Conservation (phyloP, 257 asterid genomes). For the Buddleja alternifolia region DNA sequence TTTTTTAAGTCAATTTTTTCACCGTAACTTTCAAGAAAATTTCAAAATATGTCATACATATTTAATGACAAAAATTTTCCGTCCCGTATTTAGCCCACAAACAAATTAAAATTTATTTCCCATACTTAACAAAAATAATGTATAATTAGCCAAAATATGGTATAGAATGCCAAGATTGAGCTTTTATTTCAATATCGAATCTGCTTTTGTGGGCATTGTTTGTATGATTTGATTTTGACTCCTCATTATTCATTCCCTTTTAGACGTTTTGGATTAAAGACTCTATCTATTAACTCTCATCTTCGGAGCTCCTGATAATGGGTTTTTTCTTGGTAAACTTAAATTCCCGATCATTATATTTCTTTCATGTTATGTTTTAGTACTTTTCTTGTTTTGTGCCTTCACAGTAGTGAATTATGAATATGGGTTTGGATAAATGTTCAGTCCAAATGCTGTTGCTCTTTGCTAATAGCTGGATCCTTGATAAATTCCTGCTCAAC, state of each 20-base stretch:
- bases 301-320: constrained; percentile 15
- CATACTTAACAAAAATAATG: too few species aligned
- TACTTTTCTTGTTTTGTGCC: not conserved
- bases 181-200: not conserved
- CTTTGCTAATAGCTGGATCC: not conserved
- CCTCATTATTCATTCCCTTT: not conserved
- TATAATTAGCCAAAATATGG: too few species aligned
- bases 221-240: constrained; percentile 9
- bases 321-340: constrained; percentile 24
- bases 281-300: not conserved
- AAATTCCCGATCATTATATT: not conserved
- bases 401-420: not conserved
- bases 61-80: too few species aligned
- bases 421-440: not conserved
- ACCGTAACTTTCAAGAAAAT: too few species aligned
- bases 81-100: too few species aligned
- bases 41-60: too few species aligned
- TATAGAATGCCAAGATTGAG: constrained; percentile 11
- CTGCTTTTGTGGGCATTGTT: constrained; percentile 11
- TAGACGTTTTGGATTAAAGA: not conserved
- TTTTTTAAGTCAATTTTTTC: too few species aligned
- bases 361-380: not conserved
- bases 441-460: not conserved
- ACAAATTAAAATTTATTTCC: too few species aligned
- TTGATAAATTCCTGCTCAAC: constrained; percentile 11